A percentile compares a stretch with the other conserved stretches of the same genome.
Evolutionary conservation across 2,329 filamentous ascomycete species (phyloP).

Genomic region (Diaporthe australafricana): DNA sequence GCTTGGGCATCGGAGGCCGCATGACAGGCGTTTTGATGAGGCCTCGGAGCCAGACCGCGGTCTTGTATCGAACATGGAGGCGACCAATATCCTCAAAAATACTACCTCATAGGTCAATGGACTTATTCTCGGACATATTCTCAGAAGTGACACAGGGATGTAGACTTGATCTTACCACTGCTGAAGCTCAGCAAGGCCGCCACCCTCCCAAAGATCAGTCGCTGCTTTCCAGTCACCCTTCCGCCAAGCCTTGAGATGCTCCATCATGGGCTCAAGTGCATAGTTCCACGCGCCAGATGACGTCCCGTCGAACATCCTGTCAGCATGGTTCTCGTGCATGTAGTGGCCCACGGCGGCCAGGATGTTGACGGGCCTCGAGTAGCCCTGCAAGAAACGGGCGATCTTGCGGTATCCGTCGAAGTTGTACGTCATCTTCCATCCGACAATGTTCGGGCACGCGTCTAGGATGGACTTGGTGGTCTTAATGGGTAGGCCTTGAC

Average conservation of each 20-base stretch:
- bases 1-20: background rate
- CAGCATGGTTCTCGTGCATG: conserved; percentile 1
- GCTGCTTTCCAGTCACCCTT: conserved; percentile 14
- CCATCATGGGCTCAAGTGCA: background rate
- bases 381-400: background rate
- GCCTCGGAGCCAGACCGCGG: background rate
- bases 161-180: background rate
- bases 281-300: conserved; percentile 7
- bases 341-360: background rate
- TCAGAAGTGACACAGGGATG: background rate
- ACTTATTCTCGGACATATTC: background rate
- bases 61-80: background rate
- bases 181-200: background rate
- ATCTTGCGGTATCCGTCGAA: conserved; percentile 20
- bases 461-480: conserved; percentile 13
- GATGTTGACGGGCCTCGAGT: background rate
- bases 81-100: background rate
- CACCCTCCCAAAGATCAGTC: background rate
- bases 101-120: background rate
- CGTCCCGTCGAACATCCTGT: background rate
- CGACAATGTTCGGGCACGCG: background rate
- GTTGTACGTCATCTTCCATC: conserved; percentile 16
- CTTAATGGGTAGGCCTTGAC: background rate
- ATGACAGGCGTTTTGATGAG: conserved; percentile 2
- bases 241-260: conserved; percentile 4